These are phyloP conservation scores for Saccharomycopsis javanensis DNA, from an alignment of 805 yeast genomes.

Conservation along the genomic window DNA sequence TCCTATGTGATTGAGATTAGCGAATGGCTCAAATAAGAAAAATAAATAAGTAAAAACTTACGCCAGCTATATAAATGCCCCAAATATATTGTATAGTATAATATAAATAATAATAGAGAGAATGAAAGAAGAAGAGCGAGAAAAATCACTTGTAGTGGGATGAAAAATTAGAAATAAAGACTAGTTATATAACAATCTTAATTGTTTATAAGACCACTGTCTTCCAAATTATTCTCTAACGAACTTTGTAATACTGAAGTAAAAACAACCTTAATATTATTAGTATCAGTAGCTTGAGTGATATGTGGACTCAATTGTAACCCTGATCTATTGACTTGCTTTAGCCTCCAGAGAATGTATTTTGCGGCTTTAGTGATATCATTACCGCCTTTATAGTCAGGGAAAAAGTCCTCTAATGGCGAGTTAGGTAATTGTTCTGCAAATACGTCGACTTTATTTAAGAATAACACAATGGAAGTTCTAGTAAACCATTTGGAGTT, in stretches of 20 bases:
- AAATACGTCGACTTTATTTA: slow-evolving; percentile 85
- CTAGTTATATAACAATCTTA: background rate
- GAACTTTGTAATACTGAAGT: slow-evolving; percentile 78
- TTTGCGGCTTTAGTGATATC: slow-evolving; percentile 87
- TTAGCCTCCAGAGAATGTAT: slow-evolving; percentile 83
- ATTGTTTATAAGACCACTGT: slow-evolving; percentile 45
- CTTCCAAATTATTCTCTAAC: slow-evolving; percentile 64
- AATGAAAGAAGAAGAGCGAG: background rate
- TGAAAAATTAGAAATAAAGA: background rate
- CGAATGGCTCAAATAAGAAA: no score
- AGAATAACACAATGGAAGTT: slow-evolving; percentile 74
- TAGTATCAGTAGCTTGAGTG: slow-evolving; percentile 91
- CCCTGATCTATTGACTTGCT: slow-evolving; percentile 74
- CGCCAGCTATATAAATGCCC: background rate
- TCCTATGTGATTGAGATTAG: no score
- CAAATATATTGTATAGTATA: background rate
- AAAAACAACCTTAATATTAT: slow-evolving; percentile 76
- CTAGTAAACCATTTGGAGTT: slow-evolving; percentile 89
- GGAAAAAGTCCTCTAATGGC: slow-evolving; percentile 75
- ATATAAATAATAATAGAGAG: slow-evolving; percentile 1
- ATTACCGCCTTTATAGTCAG: slow-evolving; percentile 85
- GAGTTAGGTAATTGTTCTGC: slow-evolving; percentile 75
- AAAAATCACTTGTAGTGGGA: background rate
- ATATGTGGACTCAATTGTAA: slow-evolving; percentile 81
- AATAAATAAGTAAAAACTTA: background rate